Conservation (phyloP, 192 early-diverging fungal species). For the Backusella westeae region DNA sequence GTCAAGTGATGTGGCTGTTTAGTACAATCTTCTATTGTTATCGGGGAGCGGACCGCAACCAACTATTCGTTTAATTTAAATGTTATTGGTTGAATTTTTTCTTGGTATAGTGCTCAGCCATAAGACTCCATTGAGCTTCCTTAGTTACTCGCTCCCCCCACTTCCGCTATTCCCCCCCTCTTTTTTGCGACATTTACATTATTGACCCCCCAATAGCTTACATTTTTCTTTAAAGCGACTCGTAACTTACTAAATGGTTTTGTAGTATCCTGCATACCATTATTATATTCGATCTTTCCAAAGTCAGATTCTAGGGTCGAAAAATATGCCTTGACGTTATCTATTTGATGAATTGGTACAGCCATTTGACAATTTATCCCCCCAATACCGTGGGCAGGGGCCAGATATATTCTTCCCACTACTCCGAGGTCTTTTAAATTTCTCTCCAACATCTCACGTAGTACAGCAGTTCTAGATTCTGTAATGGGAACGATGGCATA, state of each 20-base stretch:
- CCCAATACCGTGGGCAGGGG: constrained; percentile 40
- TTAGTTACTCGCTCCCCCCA: background rate
- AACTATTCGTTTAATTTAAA: background rate
- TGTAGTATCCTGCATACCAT: constrained; percentile 29
- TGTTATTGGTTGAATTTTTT: background rate
- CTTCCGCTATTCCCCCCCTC: background rate
- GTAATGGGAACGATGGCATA: constrained; percentile 21
- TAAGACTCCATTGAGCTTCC: background rate
- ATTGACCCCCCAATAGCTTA: constrained; percentile 16
- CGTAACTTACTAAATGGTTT: constrained; percentile 63
- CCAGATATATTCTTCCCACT: constrained; percentile 71
- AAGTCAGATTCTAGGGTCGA: constrained; percentile 23
- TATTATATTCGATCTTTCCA: constrained; percentile 33
- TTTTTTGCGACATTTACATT: background rate
- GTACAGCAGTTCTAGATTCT: background rate
- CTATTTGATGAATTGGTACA: constrained; percentile 52
- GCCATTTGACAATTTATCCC: constrained; percentile 81
- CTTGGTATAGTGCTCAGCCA: background rate
- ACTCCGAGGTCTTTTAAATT: constrained; percentile 38
- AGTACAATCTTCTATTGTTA: constrained; percentile 45
- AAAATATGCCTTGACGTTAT: constrained; percentile 51
- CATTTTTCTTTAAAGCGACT: constrained; percentile 55
- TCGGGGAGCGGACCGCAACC: constrained; percentile 41
- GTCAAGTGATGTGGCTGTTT: constrained; percentile 63
- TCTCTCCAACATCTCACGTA: constrained; percentile 10